Percentiles rank a stretch among this genome's conserved stretches.
Evolutionary conservation across 2,329 filamentous ascomycete species (phyloP).

Genomic region (Fusarium luffae): DNA sequence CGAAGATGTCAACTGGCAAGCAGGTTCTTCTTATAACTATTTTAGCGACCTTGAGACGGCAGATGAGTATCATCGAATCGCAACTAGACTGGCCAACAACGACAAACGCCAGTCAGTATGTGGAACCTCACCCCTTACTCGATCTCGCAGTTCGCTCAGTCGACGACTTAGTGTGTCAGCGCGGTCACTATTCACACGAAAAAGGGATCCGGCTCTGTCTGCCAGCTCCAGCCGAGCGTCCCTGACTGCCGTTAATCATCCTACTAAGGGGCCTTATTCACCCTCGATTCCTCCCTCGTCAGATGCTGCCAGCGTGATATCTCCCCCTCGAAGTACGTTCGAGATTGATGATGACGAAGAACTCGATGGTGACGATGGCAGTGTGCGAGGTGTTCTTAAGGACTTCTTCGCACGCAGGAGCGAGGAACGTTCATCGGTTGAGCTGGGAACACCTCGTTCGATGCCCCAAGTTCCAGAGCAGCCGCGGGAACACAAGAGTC

Average conservation of each 20-base stretch:
- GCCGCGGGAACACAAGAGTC: conserved; percentile 19
- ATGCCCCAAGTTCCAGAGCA: conserved; percentile 13
- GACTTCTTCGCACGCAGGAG: conserved; percentile 42
- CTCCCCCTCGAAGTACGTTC: conserved; percentile 47
- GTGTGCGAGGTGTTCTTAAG: conserved; percentile 33
- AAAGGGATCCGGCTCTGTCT: conserved; percentile 37
- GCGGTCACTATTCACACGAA: conserved; percentile 45
- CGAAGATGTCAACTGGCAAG: conserved; percentile 28
- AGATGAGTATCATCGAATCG: conserved; percentile 52
- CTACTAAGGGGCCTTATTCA: conserved; percentile 34
- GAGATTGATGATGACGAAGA: conserved; percentile 49
- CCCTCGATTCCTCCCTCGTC: conserved; percentile 17
- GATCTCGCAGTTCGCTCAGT: conserved; percentile 35
- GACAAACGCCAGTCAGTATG: conserved; percentile 40
- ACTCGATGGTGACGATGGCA: conserved; percentile 31
- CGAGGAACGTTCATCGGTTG: conserved; percentile 36
- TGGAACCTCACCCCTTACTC: conserved; percentile 14
- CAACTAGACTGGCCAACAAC: conserved; percentile 47
- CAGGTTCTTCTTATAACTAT: conserved; percentile 39
- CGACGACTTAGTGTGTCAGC: conserved; percentile 45
- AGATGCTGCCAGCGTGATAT: conserved; percentile 22
- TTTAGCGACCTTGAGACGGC: conserved; percentile 49
- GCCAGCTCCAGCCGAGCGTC: conserved; percentile 26
- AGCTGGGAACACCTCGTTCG: conserved; percentile 20
- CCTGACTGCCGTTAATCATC: conserved; percentile 23